phyloP scores from a whole-genome alignment of 2,329 filamentous ascomycete genomes.

The Trichoderma oligosporum region DNA sequence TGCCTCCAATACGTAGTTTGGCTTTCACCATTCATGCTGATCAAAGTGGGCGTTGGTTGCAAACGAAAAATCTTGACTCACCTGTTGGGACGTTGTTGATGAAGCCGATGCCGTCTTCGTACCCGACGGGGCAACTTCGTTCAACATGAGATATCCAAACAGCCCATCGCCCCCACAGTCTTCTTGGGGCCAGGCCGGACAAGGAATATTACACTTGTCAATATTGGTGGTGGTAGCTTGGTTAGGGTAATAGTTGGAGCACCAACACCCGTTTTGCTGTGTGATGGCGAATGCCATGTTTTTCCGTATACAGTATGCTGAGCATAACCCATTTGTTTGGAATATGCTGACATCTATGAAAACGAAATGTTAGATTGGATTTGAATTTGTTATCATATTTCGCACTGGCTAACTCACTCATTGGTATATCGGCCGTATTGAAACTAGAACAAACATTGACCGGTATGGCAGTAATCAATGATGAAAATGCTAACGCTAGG shows the following conservation, averaged over 20 bases:
- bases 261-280: slow-evolving; percentile 66
- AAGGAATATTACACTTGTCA: slow-evolving; percentile 52
- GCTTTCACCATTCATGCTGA: slow-evolving; percentile 2
- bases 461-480: slow-evolving; percentile 28
- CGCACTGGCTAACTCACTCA: slow-evolving; percentile 29
- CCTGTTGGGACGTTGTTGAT: slow-evolving; percentile 26
- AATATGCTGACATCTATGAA: slow-evolving; percentile 50
- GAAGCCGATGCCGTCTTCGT: slow-evolving; percentile 38
- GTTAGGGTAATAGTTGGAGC: slow-evolving; percentile 63
- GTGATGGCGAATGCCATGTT: slow-evolving; percentile 66
- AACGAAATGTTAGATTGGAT: slow-evolving; percentile 13
- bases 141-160: slow-evolving; percentile 63
- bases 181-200: slow-evolving; percentile 66
- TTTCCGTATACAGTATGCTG: slow-evolving; percentile 49
- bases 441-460: slow-evolving; percentile 35
- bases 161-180: slow-evolving; percentile 59
- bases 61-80: slow-evolving; percentile 26
- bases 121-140: slow-evolving; percentile 49
- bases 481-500: slow-evolving; percentile 26
- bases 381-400: neutral
- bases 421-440: slow-evolving; percentile 34
- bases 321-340: slow-evolving; percentile 69
- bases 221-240: slow-evolving; percentile 38
- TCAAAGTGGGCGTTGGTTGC: neutral
- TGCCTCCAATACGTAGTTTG: slow-evolving; percentile 16